Conservation (phyloP, 1,139 yeast genomes). For the Geotrichum phurueaensis region DNA sequence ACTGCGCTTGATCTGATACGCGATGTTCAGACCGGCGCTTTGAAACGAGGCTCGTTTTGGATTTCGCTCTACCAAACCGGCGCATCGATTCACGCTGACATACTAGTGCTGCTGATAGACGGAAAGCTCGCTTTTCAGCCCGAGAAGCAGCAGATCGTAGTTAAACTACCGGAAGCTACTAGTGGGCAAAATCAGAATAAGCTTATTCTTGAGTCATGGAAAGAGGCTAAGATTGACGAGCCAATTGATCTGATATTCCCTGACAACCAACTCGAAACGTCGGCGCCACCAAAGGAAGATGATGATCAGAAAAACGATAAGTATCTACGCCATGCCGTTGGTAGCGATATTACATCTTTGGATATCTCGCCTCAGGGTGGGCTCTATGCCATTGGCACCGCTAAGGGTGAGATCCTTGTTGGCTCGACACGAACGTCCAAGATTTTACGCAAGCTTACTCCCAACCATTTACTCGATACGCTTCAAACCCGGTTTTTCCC, state of each 20-base stretch:
- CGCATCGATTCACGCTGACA: conserved; percentile 3
- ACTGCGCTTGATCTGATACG: conserved; percentile 31
- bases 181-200: neutral
- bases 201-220: conserved; percentile 7
- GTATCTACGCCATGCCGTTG: neutral
- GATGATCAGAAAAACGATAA: neutral
- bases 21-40: conserved; percentile 31
- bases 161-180: neutral
- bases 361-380: conserved; percentile 35
- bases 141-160: neutral
- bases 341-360: conserved; percentile 29
- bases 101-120: neutral
- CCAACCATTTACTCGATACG: conserved; percentile 45
- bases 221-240: neutral
- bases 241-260: conserved; percentile 21
- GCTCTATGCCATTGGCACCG: conserved; percentile 41
- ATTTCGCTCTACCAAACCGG: conserved; percentile 21
- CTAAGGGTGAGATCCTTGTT: conserved; percentile 39
- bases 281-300: conserved; percentile 6
- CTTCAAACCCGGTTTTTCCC: conserved; percentile 47
- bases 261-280: conserved; percentile 2
- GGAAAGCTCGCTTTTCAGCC: neutral
- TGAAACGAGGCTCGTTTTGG: conserved; percentile 36
- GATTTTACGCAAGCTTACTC: conserved; percentile 23
- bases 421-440: conserved; percentile 14